Base-by-base conservation (phyloP, 2,329 filamentous ascomycete species). In the Orbilia javanica region DNA sequence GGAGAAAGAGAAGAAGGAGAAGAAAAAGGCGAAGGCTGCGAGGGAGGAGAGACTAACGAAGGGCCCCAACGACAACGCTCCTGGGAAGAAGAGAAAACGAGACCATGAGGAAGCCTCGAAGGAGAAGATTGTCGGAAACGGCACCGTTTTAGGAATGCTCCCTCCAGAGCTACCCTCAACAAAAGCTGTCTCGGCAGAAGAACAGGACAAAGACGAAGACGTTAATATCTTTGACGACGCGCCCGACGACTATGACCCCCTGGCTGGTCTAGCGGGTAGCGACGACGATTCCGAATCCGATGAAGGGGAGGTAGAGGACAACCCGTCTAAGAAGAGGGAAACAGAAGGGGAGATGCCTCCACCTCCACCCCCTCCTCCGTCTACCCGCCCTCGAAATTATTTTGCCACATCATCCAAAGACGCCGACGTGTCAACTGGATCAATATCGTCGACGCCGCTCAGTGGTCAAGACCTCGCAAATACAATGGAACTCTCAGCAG, bases 401-500 rank as follows among this genome's bases (percentile, higher is more conserved):
- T 85, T 86, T 63, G 79, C 77, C 36, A 79, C 79, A 67, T 72
- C 80, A 76, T 86, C 88, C 46, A 89, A 87, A 29, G 69, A 79
- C 81, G 87, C 86, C 0, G 84, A 84, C 3, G 48, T 79, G 25
- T 65, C 79, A 15, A 81, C 83, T 50, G 81, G 83, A 36, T 79
- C 81, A 27, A 80, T 82, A 22, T 82, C 84, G 8, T 83, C 83
- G 2, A 83, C 81, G 27, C 85, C 90, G 46, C 85, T 88, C 15
- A 88, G 88, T 0, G 86, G 68, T 29, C 63, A 79, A 39, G 80
- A 81, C 46, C 72, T 80, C 7, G 53, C 88, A 0, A 89, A 88
- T 3, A 88, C 91, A 82, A 88, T 87, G 27, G 93, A 97, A 82
- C 92, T 93, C 1, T 89, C 91, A 1, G 93, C 93, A 2, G 93